phyloP scores from a whole-genome alignment of 202 grass and related monocot genomes.

The Carex arenaria region DNA sequence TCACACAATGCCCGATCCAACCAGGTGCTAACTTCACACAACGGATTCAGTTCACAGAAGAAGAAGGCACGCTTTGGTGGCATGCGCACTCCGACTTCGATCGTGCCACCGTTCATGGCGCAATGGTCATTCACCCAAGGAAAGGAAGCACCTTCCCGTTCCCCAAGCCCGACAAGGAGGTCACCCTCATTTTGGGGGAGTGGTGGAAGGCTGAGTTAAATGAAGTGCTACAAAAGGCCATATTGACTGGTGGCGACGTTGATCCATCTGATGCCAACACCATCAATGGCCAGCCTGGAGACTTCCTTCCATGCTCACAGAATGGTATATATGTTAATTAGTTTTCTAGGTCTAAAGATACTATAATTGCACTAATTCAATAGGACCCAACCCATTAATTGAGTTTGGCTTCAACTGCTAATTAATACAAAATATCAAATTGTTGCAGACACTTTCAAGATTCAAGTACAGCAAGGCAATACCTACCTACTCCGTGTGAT shows the following conservation, averaged over 20 bases:
- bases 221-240: too few relatives aligned
- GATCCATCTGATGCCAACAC: constrained; percentile 25
- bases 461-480: too few relatives aligned
- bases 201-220: too few relatives aligned
- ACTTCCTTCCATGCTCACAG: constrained; percentile 48
- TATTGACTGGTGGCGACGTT: too few relatives aligned
- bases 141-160: constrained; percentile 33
- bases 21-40: constrained; percentile 54
- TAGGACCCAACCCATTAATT: too few relatives aligned
- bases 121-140: constrained; percentile 53
- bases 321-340: neutral
- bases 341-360: too few relatives aligned
- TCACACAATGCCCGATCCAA: constrained; percentile 58
- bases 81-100: constrained; percentile 67
- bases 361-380: too few relatives aligned
- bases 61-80: constrained; percentile 71
- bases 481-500: too few relatives aligned
- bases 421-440: too few relatives aligned
- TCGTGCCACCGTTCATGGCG: constrained; percentile 47
- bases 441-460: too few relatives aligned
- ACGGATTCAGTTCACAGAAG: constrained; percentile 33
- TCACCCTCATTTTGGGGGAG: constrained; percentile 29
- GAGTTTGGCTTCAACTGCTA: too few relatives aligned
- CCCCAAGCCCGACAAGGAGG: constrained; percentile 45
- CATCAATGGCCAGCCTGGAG: constrained; percentile 67